phyloP scores from a whole-genome alignment of 257 asterid species.

The Solanum ossicruentum region DNA sequence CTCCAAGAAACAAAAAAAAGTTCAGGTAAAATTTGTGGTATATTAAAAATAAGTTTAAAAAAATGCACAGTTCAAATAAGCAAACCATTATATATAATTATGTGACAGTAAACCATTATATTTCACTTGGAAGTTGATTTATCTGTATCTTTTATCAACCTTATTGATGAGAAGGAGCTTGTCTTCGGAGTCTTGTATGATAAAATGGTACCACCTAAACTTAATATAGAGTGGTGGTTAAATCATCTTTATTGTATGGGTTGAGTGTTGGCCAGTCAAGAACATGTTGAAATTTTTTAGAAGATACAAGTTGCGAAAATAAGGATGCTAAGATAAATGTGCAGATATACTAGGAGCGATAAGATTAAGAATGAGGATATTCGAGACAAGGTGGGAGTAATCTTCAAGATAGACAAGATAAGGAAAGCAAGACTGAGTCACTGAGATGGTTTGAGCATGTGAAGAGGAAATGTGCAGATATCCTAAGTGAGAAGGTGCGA shows the following conservation, averaged over 20 bases:
- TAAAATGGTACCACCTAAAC: background rate
- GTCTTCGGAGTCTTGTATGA: background rate
- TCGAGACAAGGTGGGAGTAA: too few species aligned
- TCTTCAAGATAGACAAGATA: too few species aligned
- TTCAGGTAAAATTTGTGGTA: background rate
- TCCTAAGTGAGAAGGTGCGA: too few species aligned
- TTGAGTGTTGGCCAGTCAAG: background rate
- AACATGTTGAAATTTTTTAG: too few species aligned
- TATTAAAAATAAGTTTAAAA: background rate
- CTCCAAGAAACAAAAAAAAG: too few species aligned
- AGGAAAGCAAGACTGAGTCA: too few species aligned
- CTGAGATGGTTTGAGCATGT: too few species aligned
- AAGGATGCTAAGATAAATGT: background rate
- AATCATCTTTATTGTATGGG: background rate
- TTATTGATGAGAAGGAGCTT: background rate
- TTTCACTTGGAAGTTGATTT: background rate
- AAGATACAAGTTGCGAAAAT: background rate
- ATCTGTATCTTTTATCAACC: background rate
- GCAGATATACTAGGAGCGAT: background rate
- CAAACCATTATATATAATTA: background rate
- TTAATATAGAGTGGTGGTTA: background rate
- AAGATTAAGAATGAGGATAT: too few species aligned
- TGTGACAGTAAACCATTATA: background rate
- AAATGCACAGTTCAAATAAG: background rate
- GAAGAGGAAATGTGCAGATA: too few species aligned